Evolutionary conservation across 345 rosid genomes (phyloP).

Genomic region (Turnera subulata): DNA sequence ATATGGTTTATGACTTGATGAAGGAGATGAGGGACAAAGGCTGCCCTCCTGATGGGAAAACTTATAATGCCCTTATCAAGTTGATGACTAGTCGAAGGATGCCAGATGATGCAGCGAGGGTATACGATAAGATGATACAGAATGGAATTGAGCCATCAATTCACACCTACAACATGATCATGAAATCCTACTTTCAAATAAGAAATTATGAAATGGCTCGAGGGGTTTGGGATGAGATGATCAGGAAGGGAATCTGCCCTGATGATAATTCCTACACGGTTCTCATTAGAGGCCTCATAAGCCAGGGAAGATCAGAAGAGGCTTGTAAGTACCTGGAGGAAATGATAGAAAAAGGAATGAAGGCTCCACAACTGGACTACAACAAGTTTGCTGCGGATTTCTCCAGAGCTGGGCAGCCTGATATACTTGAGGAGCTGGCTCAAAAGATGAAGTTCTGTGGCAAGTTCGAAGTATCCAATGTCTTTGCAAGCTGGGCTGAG

Average conservation of each 20-base stretch:
- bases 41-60: conserved; percentile 71
- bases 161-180: conserved; percentile 79
- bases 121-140: conserved; percentile 65
- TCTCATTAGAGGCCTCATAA: conserved; percentile 69
- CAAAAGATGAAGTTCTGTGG: conserved; percentile 70
- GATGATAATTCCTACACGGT: conserved; percentile 82
- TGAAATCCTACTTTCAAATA: conserved; percentile 67
- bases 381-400: conserved; percentile 74
- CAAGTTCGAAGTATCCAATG: conserved; percentile 60
- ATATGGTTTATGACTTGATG: conserved; percentile 54
- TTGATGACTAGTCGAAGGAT: conserved; percentile 54
- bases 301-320: conserved; percentile 66
- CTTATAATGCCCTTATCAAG: conserved; percentile 80
- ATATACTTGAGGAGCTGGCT: conserved; percentile 66
- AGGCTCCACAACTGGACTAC: conserved; percentile 81
- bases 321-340: conserved; percentile 74
- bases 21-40: conserved; percentile 79
- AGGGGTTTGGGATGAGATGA: conserved; percentile 82
- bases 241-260: conserved; percentile 62
- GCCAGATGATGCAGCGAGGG: conserved; percentile 65
- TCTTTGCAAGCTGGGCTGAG: conserved; percentile 62
- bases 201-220: conserved; percentile 61
- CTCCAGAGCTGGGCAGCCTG: conserved; percentile 62
- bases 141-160: conserved; percentile 59
- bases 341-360: conserved; percentile 91